Base-by-base conservation (phyloP, 1,284 basidiomycete species). In the Ganoderma leucocontextum region DNA sequence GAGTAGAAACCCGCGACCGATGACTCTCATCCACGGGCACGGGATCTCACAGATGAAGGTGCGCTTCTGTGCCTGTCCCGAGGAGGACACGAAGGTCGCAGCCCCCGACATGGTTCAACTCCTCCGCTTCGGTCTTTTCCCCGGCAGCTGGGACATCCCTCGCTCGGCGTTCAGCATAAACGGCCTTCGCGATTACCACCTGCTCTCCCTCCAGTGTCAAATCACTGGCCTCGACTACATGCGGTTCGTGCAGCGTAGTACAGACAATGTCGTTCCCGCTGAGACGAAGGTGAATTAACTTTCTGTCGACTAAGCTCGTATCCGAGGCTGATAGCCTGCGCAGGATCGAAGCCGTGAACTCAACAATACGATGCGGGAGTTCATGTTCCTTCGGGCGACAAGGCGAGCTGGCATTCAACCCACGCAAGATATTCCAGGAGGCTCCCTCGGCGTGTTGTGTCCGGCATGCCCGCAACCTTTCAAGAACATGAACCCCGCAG, bases 391-490 rank as follows among this genome's bases (percentile, higher is more conserved):
- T 65, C 71, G 38, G 19, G 62, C 12, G 6, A 62, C 65, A 4
- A 55, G 57, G 15, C 52, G 65, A 1, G 62, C 53, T 1, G 62
- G 22, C 4, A 44, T 64, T 1, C 42, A 52, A 22, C 62, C 68
- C 1, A n/a, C 5, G 0, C 10, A 3, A 2, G n/a, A 41, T 3
- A 35, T 63, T 5, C 19, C 9, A n/a, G 39, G 55, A 19, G 59
- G 68, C 13, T n/a, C 22, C 3, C 55, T 70, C 0, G 65, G 58
- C 0, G n/a, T 61, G 1, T 10, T 55, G 0, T 76, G 74, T 57
- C 73, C 74, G 0, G 61, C 72, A 0, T 75, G 74, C 58, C 75
- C 75, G 1, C 75, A 76, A 41, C 66, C 68, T 1, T 65, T 42
- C 6, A 71, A 70, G 25, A 76, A 75, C 65, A 75, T 76, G 70